phyloP scores from a whole-genome alignment of 139 green algal genomes.

The Chlorella sp. region DNA sequence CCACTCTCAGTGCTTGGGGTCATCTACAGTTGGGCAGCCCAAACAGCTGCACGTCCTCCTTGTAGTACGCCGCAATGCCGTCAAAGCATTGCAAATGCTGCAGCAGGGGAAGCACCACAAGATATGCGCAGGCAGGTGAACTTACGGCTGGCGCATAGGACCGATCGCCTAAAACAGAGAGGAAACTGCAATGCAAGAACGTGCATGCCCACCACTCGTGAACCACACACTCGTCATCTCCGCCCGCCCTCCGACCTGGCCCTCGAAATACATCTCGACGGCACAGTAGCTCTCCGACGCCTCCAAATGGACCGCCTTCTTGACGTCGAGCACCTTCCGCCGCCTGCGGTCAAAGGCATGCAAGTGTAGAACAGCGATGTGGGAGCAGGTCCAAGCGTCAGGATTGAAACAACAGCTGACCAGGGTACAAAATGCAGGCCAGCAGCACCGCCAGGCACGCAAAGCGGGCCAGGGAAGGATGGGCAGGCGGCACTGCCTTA shows the following conservation, averaged over 20 bases:
- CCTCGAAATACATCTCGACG: neutral
- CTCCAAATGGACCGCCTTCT: neutral
- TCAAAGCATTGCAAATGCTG: conserved; percentile 20
- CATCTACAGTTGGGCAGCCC: neutral
- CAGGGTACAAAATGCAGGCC: neutral
- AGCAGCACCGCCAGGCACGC: neutral
- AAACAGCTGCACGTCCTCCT: conserved; percentile 18
- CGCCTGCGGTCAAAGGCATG: neutral
- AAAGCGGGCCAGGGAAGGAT: too few species aligned
- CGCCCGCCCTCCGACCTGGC: neutral
- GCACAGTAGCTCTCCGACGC: conserved; percentile 17
- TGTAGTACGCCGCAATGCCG: conserved; percentile 10
- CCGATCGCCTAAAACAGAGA: neutral
- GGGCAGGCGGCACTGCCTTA: neutral
- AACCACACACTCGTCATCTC: too few species aligned
- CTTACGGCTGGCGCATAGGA: too few species aligned
- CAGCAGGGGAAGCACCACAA: neutral
- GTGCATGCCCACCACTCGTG: too few species aligned
- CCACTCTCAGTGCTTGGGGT: neutral
- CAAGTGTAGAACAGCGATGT: neutral
- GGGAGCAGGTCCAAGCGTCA: too few species aligned
- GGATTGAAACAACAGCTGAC: neutral
- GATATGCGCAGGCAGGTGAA: neutral
- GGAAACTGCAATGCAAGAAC: too few species aligned
- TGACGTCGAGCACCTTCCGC: neutral